Base-by-base conservation (phyloP, 176 grass and related monocot genomes). In the Cenchrus purpureus region DNA sequence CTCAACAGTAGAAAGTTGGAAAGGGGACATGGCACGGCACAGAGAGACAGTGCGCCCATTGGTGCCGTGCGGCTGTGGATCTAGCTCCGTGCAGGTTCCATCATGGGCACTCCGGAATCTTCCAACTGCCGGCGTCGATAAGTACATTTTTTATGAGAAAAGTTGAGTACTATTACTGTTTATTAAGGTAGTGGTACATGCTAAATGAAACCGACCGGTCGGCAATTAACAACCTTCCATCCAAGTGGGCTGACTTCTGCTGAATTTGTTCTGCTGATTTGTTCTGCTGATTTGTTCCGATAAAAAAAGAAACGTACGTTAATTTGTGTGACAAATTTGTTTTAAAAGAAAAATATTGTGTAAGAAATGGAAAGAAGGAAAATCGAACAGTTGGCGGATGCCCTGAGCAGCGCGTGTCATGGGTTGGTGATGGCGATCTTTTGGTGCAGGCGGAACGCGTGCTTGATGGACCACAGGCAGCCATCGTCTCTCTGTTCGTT, bases 371-470 rank as follows among this genome's bases (percentile, higher is more conserved):
- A 32, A 32, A 32, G 1, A 32, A 32, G 31, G 31, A 32, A 32
- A 32, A 32, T 32, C 31, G 31, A 32, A 32, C 31, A 32, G 31
- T 32, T 32, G 15, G n/a, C 32, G 54, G 80, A 75, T 52, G 82
- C 59, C 59, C 70, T 62, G 63, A 51, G 60, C 63, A 76, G 31
- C 58, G 69, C 71, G 44, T 10, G 62, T 76, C 62, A 15, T n/a
- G 29, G n/a, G 50, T 22, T 5, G 8, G 15, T 34, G 87, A 85
- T 53, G 31, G 63, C 53, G 77, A 89, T 54, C 29, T 76, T 85
- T 89, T 76, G 44, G 12, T 12, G 77, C 71, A 76, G 83, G 63
- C 61, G 54, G 16, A 85, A 85, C 19, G 32, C 71, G 71, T 89
- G 71, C 32, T 70, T 64, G 55, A 76, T 81, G 32, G 60, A 53